phyloP scores from a whole-genome alignment of 495 filamentous ascomycete species.

The Podospora comata region DNA sequence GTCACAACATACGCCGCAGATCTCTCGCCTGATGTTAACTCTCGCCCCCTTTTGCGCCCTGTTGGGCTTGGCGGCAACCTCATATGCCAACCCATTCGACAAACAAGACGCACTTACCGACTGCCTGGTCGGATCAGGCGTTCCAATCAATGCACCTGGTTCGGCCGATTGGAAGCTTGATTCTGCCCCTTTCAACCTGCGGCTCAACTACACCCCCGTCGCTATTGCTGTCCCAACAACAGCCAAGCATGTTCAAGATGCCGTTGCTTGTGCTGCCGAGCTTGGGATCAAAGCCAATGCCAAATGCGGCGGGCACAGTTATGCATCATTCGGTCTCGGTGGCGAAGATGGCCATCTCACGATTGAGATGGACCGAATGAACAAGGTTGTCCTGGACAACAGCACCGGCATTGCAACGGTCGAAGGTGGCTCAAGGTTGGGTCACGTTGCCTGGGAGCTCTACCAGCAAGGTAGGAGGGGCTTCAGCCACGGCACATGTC shows the following conservation, averaged over 20 bases:
- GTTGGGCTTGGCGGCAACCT: constrained; percentile 22
- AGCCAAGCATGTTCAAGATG: constrained; percentile 39
- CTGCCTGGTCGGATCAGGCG: constrained; percentile 36
- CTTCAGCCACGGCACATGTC: constrained; percentile 48
- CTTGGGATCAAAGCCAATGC: constrained; percentile 43
- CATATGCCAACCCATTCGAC: constrained; percentile 22
- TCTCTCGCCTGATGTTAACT: constrained; percentile 16
- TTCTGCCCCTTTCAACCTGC: constrained; percentile 40
- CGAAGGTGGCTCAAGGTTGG: constrained; percentile 40
- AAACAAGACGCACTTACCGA: constrained; percentile 36
- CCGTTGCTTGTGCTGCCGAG: constrained; percentile 40
- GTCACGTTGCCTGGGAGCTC: constrained; percentile 43
- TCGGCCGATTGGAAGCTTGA: constrained; percentile 42
- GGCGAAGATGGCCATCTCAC: constrained; percentile 48
- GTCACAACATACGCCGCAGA: not conserved
- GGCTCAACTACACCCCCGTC: constrained; percentile 38
- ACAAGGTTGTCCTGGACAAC: constrained; percentile 40
- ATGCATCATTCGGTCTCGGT: constrained; percentile 46
- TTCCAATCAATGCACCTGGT: constrained; percentile 33
- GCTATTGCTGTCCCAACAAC: constrained; percentile 42
- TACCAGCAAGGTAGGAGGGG: constrained; percentile 44
- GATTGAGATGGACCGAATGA: constrained; percentile 46
- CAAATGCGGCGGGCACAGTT: constrained; percentile 49
- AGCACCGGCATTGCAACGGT: constrained; percentile 40
- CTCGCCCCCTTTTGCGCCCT: constrained; percentile 22